phyloP scores from a whole-genome alignment of 106 monocot genomes.

The Vanilla planifolia region DNA sequence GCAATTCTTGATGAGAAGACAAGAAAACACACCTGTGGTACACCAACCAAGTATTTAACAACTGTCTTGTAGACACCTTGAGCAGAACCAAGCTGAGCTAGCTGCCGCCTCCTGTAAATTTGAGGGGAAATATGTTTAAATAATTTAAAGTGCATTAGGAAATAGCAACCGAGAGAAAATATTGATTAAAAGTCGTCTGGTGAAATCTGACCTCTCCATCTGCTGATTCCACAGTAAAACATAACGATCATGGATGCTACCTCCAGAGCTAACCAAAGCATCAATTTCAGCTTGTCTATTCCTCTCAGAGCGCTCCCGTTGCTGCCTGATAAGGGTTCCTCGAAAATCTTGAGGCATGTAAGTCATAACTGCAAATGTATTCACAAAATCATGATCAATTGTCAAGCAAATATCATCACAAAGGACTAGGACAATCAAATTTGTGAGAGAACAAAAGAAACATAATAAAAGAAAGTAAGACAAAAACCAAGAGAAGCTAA shows the following conservation, averaged over 20 bases:
- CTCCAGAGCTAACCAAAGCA: constrained; percentile 77
- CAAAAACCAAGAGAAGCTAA: too few species aligned
- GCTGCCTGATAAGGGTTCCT: constrained; percentile 80
- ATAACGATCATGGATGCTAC: constrained; percentile 88
- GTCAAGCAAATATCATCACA: background rate
- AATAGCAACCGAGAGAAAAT: too few species aligned
- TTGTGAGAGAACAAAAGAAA: background rate
- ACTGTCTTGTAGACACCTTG: constrained; percentile 94
- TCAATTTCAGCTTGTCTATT: constrained; percentile 84
- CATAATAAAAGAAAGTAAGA: too few species aligned
- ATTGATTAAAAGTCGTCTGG: background rate
- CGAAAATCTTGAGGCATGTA: constrained; percentile 99
- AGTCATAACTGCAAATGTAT: constrained; percentile 93
- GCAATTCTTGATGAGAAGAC: too few species aligned
- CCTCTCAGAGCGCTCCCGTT: constrained; percentile 91
- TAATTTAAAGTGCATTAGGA: background rate
- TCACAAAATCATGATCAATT: constrained; percentile 16
- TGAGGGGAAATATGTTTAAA: background rate
- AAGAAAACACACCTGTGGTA: constrained; percentile 65
- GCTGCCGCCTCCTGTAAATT: constrained; percentile 62
- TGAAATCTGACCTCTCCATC: constrained; percentile 80
- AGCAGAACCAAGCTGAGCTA: constrained; percentile 94
- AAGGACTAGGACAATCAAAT: background rate
- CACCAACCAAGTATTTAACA: constrained; percentile 97
- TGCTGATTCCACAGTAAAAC: constrained; percentile 89